Conservation (phyloP, 345 rosid species). For the Camelina sativa region DNA sequence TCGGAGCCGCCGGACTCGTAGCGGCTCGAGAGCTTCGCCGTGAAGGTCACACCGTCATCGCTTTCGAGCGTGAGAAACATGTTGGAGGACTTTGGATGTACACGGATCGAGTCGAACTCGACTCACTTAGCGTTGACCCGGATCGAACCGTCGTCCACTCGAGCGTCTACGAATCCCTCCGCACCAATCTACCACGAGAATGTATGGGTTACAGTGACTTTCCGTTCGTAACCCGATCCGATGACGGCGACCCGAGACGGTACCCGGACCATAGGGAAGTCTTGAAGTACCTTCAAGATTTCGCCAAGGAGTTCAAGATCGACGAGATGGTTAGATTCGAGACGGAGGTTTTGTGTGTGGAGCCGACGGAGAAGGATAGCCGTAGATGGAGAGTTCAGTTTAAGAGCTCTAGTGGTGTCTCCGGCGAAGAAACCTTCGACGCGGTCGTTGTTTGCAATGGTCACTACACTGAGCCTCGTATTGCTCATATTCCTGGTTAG, state of each 20-base stretch:
- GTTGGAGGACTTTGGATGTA: not conserved
- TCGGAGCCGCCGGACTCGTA: conserved; percentile 1
- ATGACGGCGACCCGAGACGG: not conserved
- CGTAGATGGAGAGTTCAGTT: not conserved
- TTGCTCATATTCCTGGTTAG: conserved; percentile 1
- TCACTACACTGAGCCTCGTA: conserved; percentile 7
- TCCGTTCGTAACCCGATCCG: not conserved
- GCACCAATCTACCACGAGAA: not conserved
- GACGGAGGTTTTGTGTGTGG: not conserved
- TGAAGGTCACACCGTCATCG: not conserved
- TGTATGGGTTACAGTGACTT: conserved; percentile 2
- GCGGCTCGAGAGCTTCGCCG: not conserved
- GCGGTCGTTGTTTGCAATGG: not conserved
- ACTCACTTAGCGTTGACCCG: not conserved
- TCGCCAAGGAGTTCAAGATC: not conserved
- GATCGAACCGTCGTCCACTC: not conserved
- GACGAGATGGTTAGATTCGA: not conserved
- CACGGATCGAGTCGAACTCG: not conserved
- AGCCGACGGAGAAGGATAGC: not conserved
- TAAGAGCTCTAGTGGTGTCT: not conserved
- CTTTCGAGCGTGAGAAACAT: not conserved
- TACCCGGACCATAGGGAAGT: not conserved
- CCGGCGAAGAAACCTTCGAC: not conserved
- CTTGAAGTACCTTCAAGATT: not conserved
- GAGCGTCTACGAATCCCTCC: conserved; percentile 1